phyloP scores from a whole-genome alignment of 495 filamentous ascomycete genomes.

The Podospora sp. region DNA sequence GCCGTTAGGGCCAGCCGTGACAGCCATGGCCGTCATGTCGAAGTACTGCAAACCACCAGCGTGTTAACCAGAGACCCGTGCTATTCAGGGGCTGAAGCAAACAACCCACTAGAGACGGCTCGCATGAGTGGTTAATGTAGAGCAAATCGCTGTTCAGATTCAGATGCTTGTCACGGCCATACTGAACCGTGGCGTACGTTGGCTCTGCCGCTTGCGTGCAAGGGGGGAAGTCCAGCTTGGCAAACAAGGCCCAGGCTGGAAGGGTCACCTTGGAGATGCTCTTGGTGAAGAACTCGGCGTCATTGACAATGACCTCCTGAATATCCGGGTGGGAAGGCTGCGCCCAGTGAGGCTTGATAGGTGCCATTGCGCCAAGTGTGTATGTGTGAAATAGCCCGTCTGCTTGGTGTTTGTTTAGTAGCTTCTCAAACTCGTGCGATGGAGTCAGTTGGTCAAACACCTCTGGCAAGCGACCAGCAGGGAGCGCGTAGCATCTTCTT shows the following conservation, averaged over 20 bases:
- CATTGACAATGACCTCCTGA: conserved; percentile 53
- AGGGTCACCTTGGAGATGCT: conserved; percentile 63
- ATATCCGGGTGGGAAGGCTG: conserved; percentile 57
- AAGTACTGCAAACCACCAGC: conserved; percentile 52
- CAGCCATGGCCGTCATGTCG: conserved; percentile 64
- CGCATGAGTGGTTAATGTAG: conserved; percentile 76
- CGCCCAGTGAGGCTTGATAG: conserved; percentile 53
- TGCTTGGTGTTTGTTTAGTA: not conserved
- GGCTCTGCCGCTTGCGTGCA: conserved; percentile 56
- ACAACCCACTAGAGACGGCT: conserved; percentile 59
- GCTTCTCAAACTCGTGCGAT: not conserved
- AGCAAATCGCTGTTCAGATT: conserved; percentile 76
- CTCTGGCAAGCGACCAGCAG: not conserved
- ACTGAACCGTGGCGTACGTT: conserved; percentile 73
- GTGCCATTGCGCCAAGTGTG: conserved; percentile 41
- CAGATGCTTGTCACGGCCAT: conserved; percentile 61
- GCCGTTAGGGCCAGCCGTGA: conserved; percentile 61
- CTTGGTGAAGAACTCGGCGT: conserved; percentile 59
- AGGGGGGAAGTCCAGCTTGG: conserved; percentile 54
- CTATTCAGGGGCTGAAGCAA: not conserved
- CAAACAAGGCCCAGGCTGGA: conserved; percentile 63
- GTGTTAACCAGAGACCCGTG: not conserved
- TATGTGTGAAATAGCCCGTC: too few species aligned
- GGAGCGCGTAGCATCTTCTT: not conserved
- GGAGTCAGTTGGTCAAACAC: not conserved